Evolutionary conservation across 2,329 filamentous ascomycete species (phyloP), one percentile per base, ranked within the genome.

Genomic region (Diaporthe amygdali): DNA sequence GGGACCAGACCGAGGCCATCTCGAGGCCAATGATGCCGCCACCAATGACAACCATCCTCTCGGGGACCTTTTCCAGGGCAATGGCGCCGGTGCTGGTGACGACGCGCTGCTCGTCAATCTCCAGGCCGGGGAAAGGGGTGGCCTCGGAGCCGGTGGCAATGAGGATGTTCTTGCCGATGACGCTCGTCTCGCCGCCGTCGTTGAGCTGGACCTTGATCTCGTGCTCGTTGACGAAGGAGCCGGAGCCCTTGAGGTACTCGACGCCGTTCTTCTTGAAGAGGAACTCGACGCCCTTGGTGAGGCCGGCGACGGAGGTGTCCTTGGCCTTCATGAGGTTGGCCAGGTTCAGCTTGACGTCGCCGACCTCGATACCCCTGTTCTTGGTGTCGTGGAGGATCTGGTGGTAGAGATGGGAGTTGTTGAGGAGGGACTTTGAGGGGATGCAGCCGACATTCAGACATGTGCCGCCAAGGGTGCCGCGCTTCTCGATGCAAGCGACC

Each of bases 401-500:
- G 88, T 98, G 96, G 89, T 98, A 98, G 73, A 98, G 90, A 84
- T 98, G 95, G 78, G 96, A 98, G 89, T 98, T 98, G 92, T 98
- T 99, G 83, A 99, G 94, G 77, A 99, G 94, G 74, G 96, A 98
- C 87, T 99, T 99, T 76, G 96, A 99, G 76, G 96, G 96, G 82
- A 99, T 99, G 87, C 96, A 99, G 86, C 96, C 96, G 80, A 99
- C 96, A 83, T 99, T 99, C 80, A 99, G 87, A 88, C 96, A 99
- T 79, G 96, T 99, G 82, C 96, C 96, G 79, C 96, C 96, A 78
- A 99, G 92, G 73, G 91, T 89, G 77, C 96, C 96, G 81, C 96
- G 94, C 90, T 99, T 99, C 87, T 99, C 96, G 86, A 99, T 97
- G 86, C 96, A 99, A 73, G 95, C 90, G 75, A 97, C 96, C 95